Base-by-base conservation (phyloP, 129 eudicot genomes). In the Flaveria ramosissima region DNA sequence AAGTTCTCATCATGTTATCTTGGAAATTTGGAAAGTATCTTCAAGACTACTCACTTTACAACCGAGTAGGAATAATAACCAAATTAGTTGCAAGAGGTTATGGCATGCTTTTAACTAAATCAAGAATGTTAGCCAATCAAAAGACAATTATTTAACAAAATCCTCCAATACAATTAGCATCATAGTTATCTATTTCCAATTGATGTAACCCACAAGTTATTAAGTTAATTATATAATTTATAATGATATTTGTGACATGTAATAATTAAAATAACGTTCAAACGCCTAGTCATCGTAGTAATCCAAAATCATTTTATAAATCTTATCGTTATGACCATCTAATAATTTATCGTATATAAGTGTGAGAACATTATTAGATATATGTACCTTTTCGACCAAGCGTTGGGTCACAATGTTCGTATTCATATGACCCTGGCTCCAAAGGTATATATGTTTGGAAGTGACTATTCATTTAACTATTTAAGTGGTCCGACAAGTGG, bases 341-440 rank as follows among this genome's bases (percentile, higher is more conserved):
- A 60, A 12, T 60, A 24, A 57, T 6, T 21, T 55, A 55, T 20
- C 20, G 61, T 6, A 55, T 55, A 53, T 53, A n/a, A 53, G 61
- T 55, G 61, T 55, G 61, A 59, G 6, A 6, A 59, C 11, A 59
- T 59, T 13, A 59, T 59, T 13, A 61, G 17, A 61, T 26, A 64
- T 27, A 20, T 64, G 41, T 67, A 76, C 53, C 80, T 66, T 66
- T 76, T 76, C 42, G 53, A 65, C 26, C 3, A 60, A 30, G 72
- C 56, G 26, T 78, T 78, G 82, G 77, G 77, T 60, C 82, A 71
- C 52, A 45, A 71, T 70, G 36, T 78, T 70, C 24, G 42, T 51
- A 68, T 56, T 47, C 77, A 70, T 70, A 71, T 71, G 82, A 78
- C 82, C 82, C 72, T 55, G 59, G 36, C 77, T 78, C 82, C 65